Conservation (phyloP, 306 rosid species). For the Dryas octopetala region DNA sequence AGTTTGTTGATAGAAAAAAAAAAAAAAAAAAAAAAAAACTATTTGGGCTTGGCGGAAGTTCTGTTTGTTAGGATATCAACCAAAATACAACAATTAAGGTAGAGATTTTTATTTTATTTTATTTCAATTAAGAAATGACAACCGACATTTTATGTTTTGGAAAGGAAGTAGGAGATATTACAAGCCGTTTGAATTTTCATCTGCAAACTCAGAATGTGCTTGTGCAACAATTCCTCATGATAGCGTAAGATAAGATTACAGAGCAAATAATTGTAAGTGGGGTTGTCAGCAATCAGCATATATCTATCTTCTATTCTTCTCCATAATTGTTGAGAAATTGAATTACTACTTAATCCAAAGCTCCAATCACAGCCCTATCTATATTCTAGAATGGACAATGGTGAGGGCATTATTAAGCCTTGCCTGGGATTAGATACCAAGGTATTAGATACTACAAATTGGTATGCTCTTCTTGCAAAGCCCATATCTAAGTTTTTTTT, state of each 20-base stretch:
- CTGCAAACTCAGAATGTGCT: neutral
- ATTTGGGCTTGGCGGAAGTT: neutral
- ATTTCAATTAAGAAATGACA: neutral
- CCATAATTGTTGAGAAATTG: neutral
- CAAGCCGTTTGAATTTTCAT: neutral
- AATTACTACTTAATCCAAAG: neutral
- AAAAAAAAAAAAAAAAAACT: too few species aligned
- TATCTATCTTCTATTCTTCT: constrained; percentile 2
- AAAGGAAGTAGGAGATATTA: too few species aligned
- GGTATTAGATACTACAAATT: too few species aligned
- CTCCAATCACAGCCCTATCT: neutral
- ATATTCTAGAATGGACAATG: neutral
- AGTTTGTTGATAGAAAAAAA: too few species aligned
- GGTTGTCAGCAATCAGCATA: neutral
- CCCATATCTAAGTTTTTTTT: too few species aligned
- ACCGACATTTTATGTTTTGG: neutral
- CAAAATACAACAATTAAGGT: neutral
- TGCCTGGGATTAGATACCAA: neutral
- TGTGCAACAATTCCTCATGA: neutral
- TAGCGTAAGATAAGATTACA: constrained; percentile 4
- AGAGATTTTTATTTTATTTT: too few species aligned
- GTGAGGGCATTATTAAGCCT: neutral
- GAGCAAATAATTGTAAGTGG: neutral
- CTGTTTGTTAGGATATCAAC: neutral
- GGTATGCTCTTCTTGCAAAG: too few species aligned